phyloP scores from a whole-genome alignment of 257 asterid species.

The Plantago ovata region DNA sequence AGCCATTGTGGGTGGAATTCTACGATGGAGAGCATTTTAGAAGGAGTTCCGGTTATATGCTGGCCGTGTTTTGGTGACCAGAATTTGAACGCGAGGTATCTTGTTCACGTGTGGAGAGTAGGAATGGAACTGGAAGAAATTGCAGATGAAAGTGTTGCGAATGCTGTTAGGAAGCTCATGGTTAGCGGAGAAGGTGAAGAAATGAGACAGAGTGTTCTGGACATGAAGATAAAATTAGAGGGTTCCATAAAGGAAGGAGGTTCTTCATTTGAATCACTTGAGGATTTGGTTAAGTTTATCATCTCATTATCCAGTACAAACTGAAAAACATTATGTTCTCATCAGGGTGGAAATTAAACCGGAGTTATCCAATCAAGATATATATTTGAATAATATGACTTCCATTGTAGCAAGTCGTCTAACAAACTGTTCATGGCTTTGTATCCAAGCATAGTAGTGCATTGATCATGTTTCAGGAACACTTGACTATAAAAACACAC shows the following conservation, averaged over 20 bases:
- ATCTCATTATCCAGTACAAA: too few relatives aligned
- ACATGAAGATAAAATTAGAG: constrained; percentile 3
- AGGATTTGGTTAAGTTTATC: neutral
- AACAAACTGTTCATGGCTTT: too few relatives aligned
- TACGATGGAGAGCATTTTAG: constrained; percentile 18
- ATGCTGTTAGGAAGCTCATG: constrained; percentile 28
- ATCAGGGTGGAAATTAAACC: too few relatives aligned
- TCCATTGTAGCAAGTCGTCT: too few relatives aligned
- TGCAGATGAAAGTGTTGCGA: constrained; percentile 23
- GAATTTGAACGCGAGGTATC: constrained; percentile 23
- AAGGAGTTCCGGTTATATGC: constrained; percentile 33
- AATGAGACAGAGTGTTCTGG: constrained; percentile 20
- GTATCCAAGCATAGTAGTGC: too few relatives aligned
- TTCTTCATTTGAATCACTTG: too few relatives aligned
- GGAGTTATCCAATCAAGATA: too few relatives aligned
- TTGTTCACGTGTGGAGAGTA: constrained; percentile 31
- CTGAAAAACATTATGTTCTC: too few relatives aligned
- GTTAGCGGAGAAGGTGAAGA: constrained; percentile 23
- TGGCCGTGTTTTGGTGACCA: constrained; percentile 30
- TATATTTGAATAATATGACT: too few relatives aligned
- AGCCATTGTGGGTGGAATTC: constrained; percentile 39
- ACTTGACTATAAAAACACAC: too few relatives aligned
- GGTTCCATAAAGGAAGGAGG: too few relatives aligned
- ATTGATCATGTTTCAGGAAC: too few relatives aligned
- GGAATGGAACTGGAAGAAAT: constrained; percentile 27